These are phyloP conservation scores for Cryptosporidium felis DNA, from an alignment of 169 alveolate species.

Conservation along the genomic window DNA sequence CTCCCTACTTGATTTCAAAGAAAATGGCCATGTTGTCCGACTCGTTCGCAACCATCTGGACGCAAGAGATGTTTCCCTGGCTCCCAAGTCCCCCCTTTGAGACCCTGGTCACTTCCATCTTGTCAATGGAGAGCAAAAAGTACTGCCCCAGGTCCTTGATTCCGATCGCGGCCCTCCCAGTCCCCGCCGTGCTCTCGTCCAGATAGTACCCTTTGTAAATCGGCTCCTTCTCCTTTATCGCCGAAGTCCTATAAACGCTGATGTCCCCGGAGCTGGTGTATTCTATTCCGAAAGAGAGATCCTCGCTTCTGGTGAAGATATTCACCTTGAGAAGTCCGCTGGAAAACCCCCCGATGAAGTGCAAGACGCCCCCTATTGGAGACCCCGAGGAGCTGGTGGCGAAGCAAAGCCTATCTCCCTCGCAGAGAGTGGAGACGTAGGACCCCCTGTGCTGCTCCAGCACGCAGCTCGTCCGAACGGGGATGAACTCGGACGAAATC, in stretches of 20 bases:
- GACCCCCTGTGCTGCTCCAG: slow-evolving; percentile 62
- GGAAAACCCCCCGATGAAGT: slow-evolving; percentile 33
- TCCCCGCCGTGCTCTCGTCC: neutral
- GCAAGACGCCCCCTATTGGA: slow-evolving; percentile 20
- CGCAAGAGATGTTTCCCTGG: slow-evolving; percentile 57
- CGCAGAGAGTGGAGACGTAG: slow-evolving; percentile 27
- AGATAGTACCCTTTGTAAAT: slow-evolving; percentile 32
- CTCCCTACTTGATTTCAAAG: slow-evolving; percentile 15
- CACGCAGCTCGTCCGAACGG: slow-evolving; percentile 10
- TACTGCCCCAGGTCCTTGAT: slow-evolving; percentile 40
- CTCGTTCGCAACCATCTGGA: slow-evolving; percentile 14
- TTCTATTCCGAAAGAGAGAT: neutral
- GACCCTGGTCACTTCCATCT: slow-evolving; percentile 3
- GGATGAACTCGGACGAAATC: slow-evolving; percentile 32
- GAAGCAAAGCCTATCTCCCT: slow-evolving; percentile 19
- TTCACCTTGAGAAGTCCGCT: neutral
- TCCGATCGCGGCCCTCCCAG: slow-evolving; percentile 1
- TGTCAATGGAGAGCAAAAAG: slow-evolving; percentile 23
- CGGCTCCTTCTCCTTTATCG: slow-evolving; percentile 9
- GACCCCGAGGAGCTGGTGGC: slow-evolving; percentile 38
- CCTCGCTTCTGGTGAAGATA: neutral
- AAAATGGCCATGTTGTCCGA: slow-evolving; percentile 27
- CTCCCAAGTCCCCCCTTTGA: slow-evolving; percentile 62
- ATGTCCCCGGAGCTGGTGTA: slow-evolving; percentile 31
- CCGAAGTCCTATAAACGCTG: slow-evolving; percentile 9